phyloP scores from a whole-genome alignment of 2,329 filamentous ascomycete species.

The Xylaria sp. region DNA sequence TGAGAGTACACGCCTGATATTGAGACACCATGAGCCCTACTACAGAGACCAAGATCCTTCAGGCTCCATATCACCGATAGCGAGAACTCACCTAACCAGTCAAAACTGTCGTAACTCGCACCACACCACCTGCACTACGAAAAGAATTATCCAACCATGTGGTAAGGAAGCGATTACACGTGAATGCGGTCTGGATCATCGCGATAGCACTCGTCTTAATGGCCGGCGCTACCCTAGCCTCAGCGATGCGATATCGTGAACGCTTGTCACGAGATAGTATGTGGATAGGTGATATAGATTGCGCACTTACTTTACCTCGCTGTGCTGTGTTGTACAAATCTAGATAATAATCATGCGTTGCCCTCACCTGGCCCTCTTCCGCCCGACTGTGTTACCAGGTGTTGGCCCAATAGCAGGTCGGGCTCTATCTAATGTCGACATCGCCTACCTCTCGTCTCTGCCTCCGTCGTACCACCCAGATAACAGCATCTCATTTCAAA shows the following conservation, averaged over 20 bases:
- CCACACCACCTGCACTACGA: constrained; percentile 20
- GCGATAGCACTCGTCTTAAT: constrained; percentile 1
- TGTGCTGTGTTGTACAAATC: constrained; percentile 28
- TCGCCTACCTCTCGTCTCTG: constrained; percentile 10
- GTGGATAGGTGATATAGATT: not conserved
- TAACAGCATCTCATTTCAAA: constrained; percentile 19
- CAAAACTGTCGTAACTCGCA: constrained; percentile 20
- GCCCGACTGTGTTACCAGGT: constrained; percentile 2
- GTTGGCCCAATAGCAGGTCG: constrained; percentile 7
- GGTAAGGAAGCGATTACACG: constrained; percentile 5
- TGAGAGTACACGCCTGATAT: not conserved
- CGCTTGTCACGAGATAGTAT: constrained; percentile 16
- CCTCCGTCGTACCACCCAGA: constrained; percentile 13
- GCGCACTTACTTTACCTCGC: not conserved
- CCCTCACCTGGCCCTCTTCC: constrained; percentile 18
- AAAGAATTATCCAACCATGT: constrained; percentile 20
- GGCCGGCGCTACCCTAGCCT: not conserved
- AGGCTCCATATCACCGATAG: constrained; percentile 17
- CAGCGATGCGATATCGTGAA: constrained; percentile 18
- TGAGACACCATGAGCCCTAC: constrained; percentile 11
- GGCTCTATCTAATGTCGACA: constrained; percentile 8
- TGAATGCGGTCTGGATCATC: constrained; percentile 13
- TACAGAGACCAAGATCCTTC: not conserved
- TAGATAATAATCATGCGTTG: constrained; percentile 9
- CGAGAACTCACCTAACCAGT: constrained; percentile 15